Base-by-base conservation (phyloP, 2,329 filamentous ascomycete species). In the Zarea fungicola region DNA sequence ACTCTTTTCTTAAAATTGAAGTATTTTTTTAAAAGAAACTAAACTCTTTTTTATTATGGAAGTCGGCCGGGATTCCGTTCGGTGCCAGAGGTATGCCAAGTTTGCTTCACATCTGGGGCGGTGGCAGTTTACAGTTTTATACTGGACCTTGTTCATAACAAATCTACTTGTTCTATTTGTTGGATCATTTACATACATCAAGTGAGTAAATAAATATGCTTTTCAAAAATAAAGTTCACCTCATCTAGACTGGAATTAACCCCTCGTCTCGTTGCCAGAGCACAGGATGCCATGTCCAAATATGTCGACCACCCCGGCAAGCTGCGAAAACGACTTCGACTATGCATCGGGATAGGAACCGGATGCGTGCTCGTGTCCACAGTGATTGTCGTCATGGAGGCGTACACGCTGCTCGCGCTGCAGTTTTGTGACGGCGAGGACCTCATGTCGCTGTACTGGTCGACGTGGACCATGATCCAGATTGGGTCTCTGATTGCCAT, bases 341-440 rank as follows among this genome's bases (percentile, higher is more conserved):
- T 64, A 8, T 73, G 72, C 51, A 70, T 81, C 32, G 58, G 61
- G 8, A 62, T 75, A 52, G 73, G 69, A 48, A 53, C 70, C 10
- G 57, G 60, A 6, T 76, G 76, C 53, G 72, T 78, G 18, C 31
- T 65, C 4, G 46, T 75, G 1, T 71, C 75, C 0, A 65, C 72
- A 4, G 62, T 63, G 26, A 63, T 73, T 11, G 66, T 79, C 23
- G 63, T 80, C 46, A 69, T 82, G 62, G 78, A 83, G 58, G 75
- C 75, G 13, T 82, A 74, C 49, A 64, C 67, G 10, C 69, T 80
- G 16, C 56, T 80, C 49, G 75, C 75, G 1, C 61, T 80, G 5
- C 75, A 82, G 54, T 83, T 79, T 54, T 83, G 79, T 54, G 76
- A 79, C 31, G 78, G 77, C 9, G 79, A 83, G 55, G 75, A 81